These are phyloP conservation scores for Xylaria sp. DNA, from an alignment of 2,329 filamentous ascomycete species.

Conservation along the genomic window DNA sequence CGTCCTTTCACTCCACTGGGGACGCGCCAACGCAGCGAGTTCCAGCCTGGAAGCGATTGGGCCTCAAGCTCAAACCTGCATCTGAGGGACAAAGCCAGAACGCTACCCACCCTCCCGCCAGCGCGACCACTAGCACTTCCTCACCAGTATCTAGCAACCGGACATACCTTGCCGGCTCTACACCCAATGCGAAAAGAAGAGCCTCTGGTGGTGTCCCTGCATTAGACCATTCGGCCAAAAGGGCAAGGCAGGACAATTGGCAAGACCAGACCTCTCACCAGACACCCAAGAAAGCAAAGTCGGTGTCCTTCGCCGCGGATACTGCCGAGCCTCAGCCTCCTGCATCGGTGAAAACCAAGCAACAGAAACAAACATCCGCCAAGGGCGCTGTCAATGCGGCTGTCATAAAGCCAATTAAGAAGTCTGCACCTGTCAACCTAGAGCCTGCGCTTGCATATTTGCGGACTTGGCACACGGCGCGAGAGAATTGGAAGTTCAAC, in stretches of 20 bases:
- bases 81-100: conserved; percentile 50
- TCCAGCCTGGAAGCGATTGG: conserved; percentile 71
- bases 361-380: conserved; percentile 49
- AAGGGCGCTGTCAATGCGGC: conserved; percentile 52
- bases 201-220: conserved; percentile 46
- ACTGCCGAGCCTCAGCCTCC: conserved; percentile 38
- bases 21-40: conserved; percentile 59
- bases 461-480: conserved; percentile 75
- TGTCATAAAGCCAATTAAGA: conserved; percentile 43
- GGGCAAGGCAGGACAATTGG: conserved; percentile 46
- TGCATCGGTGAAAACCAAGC: conserved; percentile 45
- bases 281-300: conserved; percentile 60
- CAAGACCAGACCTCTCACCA: conserved; percentile 46
- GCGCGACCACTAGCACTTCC: conserved; percentile 40
- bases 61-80: conserved; percentile 67
- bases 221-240: conserved; percentile 49
- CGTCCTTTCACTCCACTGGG: conserved; percentile 51
- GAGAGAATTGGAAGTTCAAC: conserved; percentile 90
- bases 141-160: conserved; percentile 41
- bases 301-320: conserved; percentile 55
- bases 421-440: conserved; percentile 56
- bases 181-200: conserved; percentile 48
- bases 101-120: conserved; percentile 44
- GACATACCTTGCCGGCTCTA: conserved; percentile 30
- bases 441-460: conserved; percentile 80